A percentile compares a stretch with the other conserved stretches of the same genome.
phyloP scores from a whole-genome alignment of 2,329 filamentous ascomycete species.

The Cordyceps cateniannulata region DNA sequence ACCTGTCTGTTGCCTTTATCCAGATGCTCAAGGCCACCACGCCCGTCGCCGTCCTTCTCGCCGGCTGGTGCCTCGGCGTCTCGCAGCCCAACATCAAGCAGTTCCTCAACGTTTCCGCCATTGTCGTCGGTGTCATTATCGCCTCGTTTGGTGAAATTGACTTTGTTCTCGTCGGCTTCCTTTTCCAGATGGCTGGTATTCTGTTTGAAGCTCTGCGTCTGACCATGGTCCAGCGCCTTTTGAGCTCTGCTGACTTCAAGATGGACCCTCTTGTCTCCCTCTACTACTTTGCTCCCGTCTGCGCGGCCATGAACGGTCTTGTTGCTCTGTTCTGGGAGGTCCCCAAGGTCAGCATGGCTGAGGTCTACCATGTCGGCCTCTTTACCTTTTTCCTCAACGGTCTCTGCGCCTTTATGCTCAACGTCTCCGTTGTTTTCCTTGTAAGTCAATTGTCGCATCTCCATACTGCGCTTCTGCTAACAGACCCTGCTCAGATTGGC shows the following conservation, averaged over 20 bases:
- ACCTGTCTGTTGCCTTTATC: slow-evolving; percentile 93
- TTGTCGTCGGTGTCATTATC: slow-evolving; percentile 90
- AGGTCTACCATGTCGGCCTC: slow-evolving; percentile 68
- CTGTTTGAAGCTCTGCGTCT: slow-evolving; percentile 76
- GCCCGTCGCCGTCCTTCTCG: slow-evolving; percentile 84
- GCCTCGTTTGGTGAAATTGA: slow-evolving; percentile 94
- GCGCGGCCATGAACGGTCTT: slow-evolving; percentile 74
- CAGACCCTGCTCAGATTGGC: slow-evolving; percentile 67
- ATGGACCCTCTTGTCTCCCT: slow-evolving; percentile 86
- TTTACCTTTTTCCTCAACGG: slow-evolving; percentile 70
- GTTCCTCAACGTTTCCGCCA: slow-evolving; percentile 87
- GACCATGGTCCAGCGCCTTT: slow-evolving; percentile 76
- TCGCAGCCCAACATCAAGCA: slow-evolving; percentile 78
- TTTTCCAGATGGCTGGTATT: slow-evolving; percentile 73
- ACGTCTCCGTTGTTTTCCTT: slow-evolving; percentile 69
- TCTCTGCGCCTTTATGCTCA: slow-evolving; percentile 70
- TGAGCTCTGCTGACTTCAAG: slow-evolving; percentile 72
- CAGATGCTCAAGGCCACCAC: slow-evolving; percentile 99
- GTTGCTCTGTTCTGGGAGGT: slow-evolving; percentile 77
- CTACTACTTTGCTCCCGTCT: slow-evolving; percentile 85
- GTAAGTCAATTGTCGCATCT: not conserved
- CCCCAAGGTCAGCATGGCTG: slow-evolving; percentile 59
- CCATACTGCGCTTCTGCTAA: slow-evolving; percentile 49
- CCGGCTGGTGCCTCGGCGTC: slow-evolving; percentile 82
- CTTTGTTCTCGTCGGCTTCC: slow-evolving; percentile 74